Base-by-base conservation (phyloP, 148 eudicot genomes). In the Vaccinium myrtillus region DNA sequence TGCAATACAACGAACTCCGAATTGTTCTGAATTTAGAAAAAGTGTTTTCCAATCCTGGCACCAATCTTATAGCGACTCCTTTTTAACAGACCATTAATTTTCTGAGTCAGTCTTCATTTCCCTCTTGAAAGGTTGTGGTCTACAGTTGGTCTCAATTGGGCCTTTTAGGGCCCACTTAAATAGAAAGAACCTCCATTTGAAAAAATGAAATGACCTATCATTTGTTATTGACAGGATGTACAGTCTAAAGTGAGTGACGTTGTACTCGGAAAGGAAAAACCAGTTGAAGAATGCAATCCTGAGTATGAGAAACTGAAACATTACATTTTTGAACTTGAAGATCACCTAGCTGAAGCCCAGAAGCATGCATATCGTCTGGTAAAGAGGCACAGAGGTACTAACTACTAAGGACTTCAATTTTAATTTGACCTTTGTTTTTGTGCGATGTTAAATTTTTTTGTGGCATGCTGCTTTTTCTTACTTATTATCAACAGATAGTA, bases 281-380 rank as follows among this genome's bases (percentile, higher is more conserved):
- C 96, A 73, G 93, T 92, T 93, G 99, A 96, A 89, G 98, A 97
- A 89, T 86, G 95, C 71, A 93, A 87, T 86, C 98, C 96, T 1
- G 98, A 97, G 85, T 97, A 92, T 86, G 98, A 94, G 90, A 97
- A 95, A 88, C 88, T 95, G 88, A 97, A 93, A 77, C 89, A 82
- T 77, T 97, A 97, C 70, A 84, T 97, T 81, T 97, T 90, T 91
- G 96, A 95, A 91, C 99, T 97, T 88, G 99, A 97, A 90, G 92
- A 91, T 86, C 98, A 95, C 86, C 87, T 97, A 81, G 92, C 98
- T 81, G 99, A 97, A 90, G 98, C 98, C 73, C 99, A 97, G 84
- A 97, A 94, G 90, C 97, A 97, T 88, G 97, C 83, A 53, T 95
- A 87, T 82, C 93, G 95, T 85, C 93, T 95, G 82, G 98, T 97